phyloP scores from a whole-genome alignment of 257 asterid species.

The Ehretia macrophylla region DNA sequence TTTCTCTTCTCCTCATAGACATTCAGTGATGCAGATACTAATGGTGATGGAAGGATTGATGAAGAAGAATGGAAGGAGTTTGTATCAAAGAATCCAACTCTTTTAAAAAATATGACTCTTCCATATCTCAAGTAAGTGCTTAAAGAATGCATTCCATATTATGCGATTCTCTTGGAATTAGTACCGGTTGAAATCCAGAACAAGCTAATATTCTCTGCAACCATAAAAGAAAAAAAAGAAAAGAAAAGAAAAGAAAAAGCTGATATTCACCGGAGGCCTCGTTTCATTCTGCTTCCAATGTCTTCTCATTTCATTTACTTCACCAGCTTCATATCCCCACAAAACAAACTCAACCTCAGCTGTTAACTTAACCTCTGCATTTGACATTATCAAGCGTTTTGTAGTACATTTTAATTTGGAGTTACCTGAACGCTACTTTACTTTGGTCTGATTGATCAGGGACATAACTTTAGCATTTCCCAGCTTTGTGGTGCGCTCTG shows the following conservation, averaged over 20 bases:
- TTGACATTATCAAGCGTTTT: background rate
- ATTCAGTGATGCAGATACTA: slow-evolving; percentile 63
- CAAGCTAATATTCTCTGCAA: no score
- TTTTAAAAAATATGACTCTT: slow-evolving; percentile 83
- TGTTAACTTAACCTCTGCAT: background rate
- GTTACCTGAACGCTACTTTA: slow-evolving; percentile 8
- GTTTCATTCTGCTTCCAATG: no score
- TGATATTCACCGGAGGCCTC: no score
- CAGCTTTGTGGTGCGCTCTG: slow-evolving; percentile 58
- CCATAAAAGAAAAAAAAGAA: no score
- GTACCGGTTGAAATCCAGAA: background rate
- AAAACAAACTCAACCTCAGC: no score
- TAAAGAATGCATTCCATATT: background rate
- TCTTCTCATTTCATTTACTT: no score
- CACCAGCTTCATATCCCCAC: no score
- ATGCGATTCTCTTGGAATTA: background rate
- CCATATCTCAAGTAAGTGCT: slow-evolving; percentile 68
- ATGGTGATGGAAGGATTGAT: slow-evolving; percentile 85
- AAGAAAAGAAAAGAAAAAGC: no score
- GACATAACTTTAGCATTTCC: slow-evolving; percentile 78
- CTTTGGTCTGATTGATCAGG: slow-evolving; percentile 27
- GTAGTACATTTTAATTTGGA: background rate
- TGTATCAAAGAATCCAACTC: slow-evolving; percentile 76
- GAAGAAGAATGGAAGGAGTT: slow-evolving; percentile 76
- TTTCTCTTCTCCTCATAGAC: slow-evolving; percentile 32